Evolutionary conservation across 331 rosid species (phyloP), one percentile per base, ranked within the genome.

Genomic region (Quercus lobata): DNA sequence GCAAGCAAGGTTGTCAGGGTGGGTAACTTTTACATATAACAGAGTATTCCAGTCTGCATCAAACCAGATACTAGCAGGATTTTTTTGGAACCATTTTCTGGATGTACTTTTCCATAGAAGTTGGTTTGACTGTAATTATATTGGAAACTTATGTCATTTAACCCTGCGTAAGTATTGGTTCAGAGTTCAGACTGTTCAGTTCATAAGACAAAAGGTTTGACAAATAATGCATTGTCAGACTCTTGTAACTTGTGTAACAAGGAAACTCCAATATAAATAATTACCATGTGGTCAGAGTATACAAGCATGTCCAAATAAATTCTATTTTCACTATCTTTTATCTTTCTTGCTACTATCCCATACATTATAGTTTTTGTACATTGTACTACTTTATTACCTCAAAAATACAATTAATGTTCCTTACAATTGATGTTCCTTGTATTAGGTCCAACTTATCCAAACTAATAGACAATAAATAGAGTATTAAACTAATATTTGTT

Each of bases 251-350:
- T 7, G 10, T 62, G 10, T 27, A 15, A 29, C 21, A 62, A 27
- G n/a, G 32, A 24, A 6, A 62, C 7, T 29, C 37, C 35, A 25
- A 16, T 29, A 62, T 29, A 62, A 27, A 29, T 27, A 6, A 15
- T 62, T 68, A 30, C 53, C 72, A 34, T 18, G 27, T 68, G 37
- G 16, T 1, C 21, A 32, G n/a, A 5, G 1, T 5, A 62, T 7
- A 15, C 21, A 62, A 27, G 21, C 69, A 12, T 34, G 37, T 29
- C 30, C 69, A 25, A 18, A 19, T 68, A 68, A 5, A 68, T 65
- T 32, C 35, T 77, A 41, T 19, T 71, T 66, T 49, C 78, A 70
- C 78, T 73, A 71, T 60, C n/a, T 72, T 83, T 74, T 58, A 25
- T 71, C 65, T 72, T 76, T 71, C 61, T 69, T 71, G 69, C 57